Percentiles rank a stretch among this genome's conserved stretches.
Conservation (phyloP, 2,329 filamentous ascomycete species). For the Arthrobotrys iridis region DNA sequence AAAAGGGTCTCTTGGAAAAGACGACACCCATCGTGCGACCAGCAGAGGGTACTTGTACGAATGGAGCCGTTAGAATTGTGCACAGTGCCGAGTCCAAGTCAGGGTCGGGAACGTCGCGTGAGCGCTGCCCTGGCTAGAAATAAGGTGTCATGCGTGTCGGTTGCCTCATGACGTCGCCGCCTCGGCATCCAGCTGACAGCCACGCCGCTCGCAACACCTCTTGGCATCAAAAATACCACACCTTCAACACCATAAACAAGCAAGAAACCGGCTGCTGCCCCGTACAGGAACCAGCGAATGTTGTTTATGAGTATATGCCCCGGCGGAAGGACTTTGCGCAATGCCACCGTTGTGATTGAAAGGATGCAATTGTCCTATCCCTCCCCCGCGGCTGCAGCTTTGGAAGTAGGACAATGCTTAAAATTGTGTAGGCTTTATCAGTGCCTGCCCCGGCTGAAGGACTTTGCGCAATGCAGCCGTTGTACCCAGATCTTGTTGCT, state of each 20-base stretch:
- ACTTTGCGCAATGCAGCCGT: not conserved
- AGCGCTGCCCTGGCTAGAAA: slow-evolving; percentile 16
- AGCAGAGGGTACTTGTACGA: not conserved
- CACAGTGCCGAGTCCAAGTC: not conserved
- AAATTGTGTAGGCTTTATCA: too few species aligned
- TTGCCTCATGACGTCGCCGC: slow-evolving; percentile 36
- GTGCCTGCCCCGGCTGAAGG: not conserved
- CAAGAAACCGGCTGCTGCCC: too few species aligned
- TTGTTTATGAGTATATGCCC: not conserved
- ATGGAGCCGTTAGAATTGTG: slow-evolving; percentile 12
- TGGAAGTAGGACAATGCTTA: too few species aligned
- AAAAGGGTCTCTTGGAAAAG: slow-evolving; percentile 10
- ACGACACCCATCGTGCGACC: slow-evolving; percentile 28
- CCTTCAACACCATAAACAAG: not conserved
- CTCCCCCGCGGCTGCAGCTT: too few species aligned
- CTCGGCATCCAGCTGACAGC: slow-evolving; percentile 37
- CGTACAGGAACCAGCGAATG: too few species aligned
- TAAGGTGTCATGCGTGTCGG: slow-evolving; percentile 37
- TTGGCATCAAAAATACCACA: slow-evolving; percentile 12
- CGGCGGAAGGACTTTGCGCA: not conserved
- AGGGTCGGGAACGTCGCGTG: slow-evolving; percentile 36
- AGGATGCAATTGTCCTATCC: too few species aligned
- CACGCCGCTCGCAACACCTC: slow-evolving; percentile 8
- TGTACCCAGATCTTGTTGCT: too few species aligned
- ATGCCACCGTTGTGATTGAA: not conserved